Evolutionary conservation across 208 protist species (phyloP).

Genomic region (Angomonas deanei): DNA sequence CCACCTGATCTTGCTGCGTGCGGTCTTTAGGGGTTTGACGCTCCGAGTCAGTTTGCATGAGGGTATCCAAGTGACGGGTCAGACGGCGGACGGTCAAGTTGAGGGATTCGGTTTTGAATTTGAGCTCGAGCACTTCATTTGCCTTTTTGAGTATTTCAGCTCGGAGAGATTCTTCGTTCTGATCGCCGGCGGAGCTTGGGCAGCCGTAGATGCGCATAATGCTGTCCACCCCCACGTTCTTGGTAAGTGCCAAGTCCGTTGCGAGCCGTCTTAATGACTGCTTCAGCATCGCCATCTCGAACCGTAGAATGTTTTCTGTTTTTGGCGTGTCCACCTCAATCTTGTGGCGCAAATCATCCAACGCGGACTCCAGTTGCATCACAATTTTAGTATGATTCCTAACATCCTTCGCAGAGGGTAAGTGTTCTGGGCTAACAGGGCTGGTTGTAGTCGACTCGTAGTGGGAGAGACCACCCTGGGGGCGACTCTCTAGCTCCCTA

Average conservation of each 20-base stretch:
- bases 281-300: conserved; percentile 17
- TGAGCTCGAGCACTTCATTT: conserved; percentile 64
- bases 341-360: conserved; percentile 58
- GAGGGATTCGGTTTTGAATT: conserved; percentile 62
- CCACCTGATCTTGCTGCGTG: conserved; percentile 8
- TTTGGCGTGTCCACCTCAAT: conserved; percentile 40
- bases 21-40: neutral
- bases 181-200: conserved; percentile 2
- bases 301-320: conserved; percentile 34
- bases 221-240: conserved; percentile 14
- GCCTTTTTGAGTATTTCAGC: conserved; percentile 35
- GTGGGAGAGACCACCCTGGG: neutral
- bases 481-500: conserved; percentile 20
- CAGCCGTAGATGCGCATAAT: conserved; percentile 22
- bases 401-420: conserved; percentile 26
- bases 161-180: conserved; percentile 21
- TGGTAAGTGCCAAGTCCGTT: conserved; percentile 32
- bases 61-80: conserved; percentile 58
- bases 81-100: conserved; percentile 49
- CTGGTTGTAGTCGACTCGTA: neutral
- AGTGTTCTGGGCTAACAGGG: conserved; percentile 2
- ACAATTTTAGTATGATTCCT: conserved; percentile 38
- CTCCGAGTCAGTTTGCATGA: conserved; percentile 15
- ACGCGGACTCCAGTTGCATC: conserved; percentile 42
- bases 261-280: conserved; percentile 30